A percentile compares a stretch with the other conserved stretches of the same genome.
Conservation (phyloP, 352 stramenopile genomes). For the Peronospora belbahrii region DNA sequence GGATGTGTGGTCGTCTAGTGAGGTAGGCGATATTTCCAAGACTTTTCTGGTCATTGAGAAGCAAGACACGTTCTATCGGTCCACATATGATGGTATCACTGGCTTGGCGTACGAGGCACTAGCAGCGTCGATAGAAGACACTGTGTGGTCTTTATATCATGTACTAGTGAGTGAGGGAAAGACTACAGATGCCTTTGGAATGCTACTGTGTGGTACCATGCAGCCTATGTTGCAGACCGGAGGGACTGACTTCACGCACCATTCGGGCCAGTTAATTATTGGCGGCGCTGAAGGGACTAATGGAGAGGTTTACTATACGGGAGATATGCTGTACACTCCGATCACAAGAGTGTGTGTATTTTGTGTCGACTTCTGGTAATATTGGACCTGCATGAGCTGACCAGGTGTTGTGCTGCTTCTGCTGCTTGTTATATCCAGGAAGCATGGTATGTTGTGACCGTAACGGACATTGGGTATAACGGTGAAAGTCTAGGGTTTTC, state of each 20-base stretch:
- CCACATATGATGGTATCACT: conserved; percentile 73
- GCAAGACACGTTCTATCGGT: conserved; percentile 67
- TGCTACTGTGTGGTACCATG: conserved; percentile 74
- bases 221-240: conserved; percentile 44
- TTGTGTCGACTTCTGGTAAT: not conserved
- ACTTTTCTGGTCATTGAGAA: conserved; percentile 68
- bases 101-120: conserved; percentile 58
- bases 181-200: conserved; percentile 53
- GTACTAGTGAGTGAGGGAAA: conserved; percentile 35
- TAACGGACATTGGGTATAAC: conserved; percentile 66
- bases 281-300: conserved; percentile 50
- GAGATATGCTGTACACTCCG: conserved; percentile 71
- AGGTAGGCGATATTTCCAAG: conserved; percentile 50
- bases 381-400: not conserved
- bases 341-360: conserved; percentile 40
- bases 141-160: conserved; percentile 48
- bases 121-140: conserved; percentile 33
- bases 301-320: conserved; percentile 51
- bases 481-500: conserved; percentile 47
- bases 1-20: conserved; percentile 52
- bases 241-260: conserved; percentile 38
- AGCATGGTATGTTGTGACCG: conserved; percentile 74
- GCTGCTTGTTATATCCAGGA: conserved; percentile 27
- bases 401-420: not conserved
- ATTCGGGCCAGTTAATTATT: conserved; percentile 57